These are phyloP conservation scores for Colletotrichum higginsianum DNA, from an alignment of 2,329 filamentous ascomycete species.

Conservation along the genomic window DNA sequence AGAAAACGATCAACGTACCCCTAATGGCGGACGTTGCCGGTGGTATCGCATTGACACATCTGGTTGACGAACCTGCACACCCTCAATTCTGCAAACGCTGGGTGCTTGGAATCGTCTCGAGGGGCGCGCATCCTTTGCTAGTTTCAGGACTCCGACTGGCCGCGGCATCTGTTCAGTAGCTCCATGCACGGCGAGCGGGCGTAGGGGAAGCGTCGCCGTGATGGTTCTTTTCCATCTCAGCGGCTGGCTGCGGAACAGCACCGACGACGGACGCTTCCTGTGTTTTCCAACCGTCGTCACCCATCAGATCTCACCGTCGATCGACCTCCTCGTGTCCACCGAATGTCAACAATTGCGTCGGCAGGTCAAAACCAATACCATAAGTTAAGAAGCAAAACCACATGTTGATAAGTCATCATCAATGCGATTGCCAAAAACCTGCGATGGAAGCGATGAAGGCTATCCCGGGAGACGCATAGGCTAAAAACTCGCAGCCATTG, in stretches of 20 bases:
- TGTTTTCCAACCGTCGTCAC: background rate
- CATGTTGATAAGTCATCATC: background rate
- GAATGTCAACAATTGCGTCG: background rate
- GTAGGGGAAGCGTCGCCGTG: background rate
- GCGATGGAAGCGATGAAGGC: conserved; percentile 15
- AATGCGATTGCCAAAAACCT: background rate
- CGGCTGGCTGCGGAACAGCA: background rate
- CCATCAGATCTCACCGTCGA: background rate
- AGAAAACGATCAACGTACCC: no score
- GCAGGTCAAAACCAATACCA: no score
- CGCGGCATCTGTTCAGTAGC: conserved; percentile 33
- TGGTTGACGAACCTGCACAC: background rate
- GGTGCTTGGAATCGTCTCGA: conserved; percentile 29
- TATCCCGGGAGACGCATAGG: background rate
- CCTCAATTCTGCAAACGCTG: conserved; percentile 2
- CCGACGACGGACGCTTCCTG: background rate
- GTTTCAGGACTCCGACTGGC: conserved; percentile 40
- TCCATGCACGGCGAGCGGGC: conserved; percentile 20
- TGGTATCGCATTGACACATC: conserved; percentile 3
- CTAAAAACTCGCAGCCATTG: conserved; percentile 16
- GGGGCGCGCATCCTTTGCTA: conserved; percentile 24
- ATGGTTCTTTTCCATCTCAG: background rate
- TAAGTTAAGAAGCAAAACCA: background rate
- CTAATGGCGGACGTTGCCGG: background rate
- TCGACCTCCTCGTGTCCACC: background rate